Conservation (phyloP, 257 asterid genomes). For the Petunia secreta region DNA sequence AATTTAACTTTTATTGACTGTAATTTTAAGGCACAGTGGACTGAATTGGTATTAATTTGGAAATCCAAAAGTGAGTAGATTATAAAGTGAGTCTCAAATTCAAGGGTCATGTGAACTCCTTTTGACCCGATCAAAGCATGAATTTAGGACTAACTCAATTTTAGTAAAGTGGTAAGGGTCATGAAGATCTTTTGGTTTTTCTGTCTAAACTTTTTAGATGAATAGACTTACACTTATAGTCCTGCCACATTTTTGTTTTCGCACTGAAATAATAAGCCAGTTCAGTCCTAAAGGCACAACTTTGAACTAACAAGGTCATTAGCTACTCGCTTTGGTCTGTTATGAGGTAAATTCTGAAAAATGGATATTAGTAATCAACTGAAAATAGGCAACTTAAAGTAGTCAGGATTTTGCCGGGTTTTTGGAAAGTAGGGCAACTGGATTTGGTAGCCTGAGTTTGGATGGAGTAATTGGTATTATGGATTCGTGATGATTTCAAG, state of each 20-base stretch:
- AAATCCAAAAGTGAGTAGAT: not conserved
- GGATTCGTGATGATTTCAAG: not conserved
- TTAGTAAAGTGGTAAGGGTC: not conserved
- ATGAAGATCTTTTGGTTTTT: not conserved
- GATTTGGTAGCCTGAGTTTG: not conserved
- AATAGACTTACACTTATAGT: not conserved
- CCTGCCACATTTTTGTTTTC: not conserved
- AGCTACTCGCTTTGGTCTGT: not conserved
- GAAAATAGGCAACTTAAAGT: not conserved
- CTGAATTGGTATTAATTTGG: not conserved
- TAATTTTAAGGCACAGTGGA: not conserved
- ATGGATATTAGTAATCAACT: not conserved
- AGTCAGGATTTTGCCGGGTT: not conserved
- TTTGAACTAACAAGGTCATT: conserved; percentile 1
- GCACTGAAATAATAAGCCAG: not conserved
- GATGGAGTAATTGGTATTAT: not conserved
- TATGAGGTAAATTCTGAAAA: not conserved
- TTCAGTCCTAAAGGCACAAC: not conserved
- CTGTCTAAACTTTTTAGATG: not conserved
- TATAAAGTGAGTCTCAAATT: not conserved
- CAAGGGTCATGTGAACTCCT: not conserved
- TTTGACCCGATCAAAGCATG: not conserved
- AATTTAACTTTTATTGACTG: not conserved
- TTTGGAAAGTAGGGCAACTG: not conserved
- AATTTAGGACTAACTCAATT: not conserved